Conservation (phyloP, 441 rosid genomes). For the Hura crepitans region DNA sequence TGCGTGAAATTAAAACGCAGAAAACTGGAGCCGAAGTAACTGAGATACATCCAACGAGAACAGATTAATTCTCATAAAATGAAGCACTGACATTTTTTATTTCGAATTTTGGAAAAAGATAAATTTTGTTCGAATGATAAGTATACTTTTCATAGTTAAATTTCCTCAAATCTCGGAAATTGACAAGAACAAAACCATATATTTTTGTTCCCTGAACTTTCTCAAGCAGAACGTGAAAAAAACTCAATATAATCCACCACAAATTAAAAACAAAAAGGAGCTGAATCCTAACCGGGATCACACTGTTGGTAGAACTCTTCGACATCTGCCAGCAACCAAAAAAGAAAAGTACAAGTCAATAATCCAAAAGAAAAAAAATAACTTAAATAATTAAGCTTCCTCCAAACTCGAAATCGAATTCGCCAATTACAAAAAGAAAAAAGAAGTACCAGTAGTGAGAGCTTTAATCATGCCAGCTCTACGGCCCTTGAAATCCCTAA, state of each 20-base stretch:
- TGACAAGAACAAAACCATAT: not conserved
- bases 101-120: not conserved
- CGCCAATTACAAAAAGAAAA: slow-evolving; percentile 15
- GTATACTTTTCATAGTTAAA: not conserved
- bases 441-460: slow-evolving; percentile 48
- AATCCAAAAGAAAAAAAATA: not conserved
- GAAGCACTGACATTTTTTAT: not conserved
- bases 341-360: not conserved
- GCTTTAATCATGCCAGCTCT: slow-evolving; percentile 70
- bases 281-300: slow-evolving; percentile 60
- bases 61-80: not conserved
- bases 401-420: not conserved
- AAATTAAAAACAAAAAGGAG: not conserved
- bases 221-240: slow-evolving; percentile 19
- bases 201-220: slow-evolving; percentile 10
- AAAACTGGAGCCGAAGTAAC: not conserved
- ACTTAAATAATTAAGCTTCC: not conserved
- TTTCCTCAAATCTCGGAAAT: not conserved
- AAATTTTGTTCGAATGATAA: not conserved
- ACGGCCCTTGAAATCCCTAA: slow-evolving; percentile 71
- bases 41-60: not conserved
- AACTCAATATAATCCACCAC: not conserved
- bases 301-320: slow-evolving; percentile 71
- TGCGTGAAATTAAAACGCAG: not conserved
- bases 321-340: slow-evolving; percentile 46